These are phyloP conservation scores for Aspergillus terreus DNA, from an alignment of 2,329 filamentous ascomycete genomes.

Conservation along the genomic window DNA sequence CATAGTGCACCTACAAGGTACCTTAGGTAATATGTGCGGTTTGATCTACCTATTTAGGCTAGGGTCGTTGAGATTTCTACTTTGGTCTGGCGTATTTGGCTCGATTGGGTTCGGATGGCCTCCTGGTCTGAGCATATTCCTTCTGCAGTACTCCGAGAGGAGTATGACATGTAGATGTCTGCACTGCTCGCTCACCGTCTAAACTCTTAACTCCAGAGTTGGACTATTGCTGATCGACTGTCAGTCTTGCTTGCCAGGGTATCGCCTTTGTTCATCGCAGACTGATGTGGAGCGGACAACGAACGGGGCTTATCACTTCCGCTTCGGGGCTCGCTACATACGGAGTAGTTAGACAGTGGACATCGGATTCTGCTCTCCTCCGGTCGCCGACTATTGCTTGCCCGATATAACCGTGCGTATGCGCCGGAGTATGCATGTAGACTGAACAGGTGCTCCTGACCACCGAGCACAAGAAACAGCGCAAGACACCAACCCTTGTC, in stretches of 20 bases:
- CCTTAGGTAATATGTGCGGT: background rate
- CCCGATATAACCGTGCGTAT: background rate
- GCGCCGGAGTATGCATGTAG: too few species aligned
- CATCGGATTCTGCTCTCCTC: background rate
- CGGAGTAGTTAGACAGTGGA: background rate
- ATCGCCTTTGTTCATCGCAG: background rate
- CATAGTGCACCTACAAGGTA: background rate
- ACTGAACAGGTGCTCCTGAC: too few species aligned
- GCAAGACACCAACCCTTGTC: too few species aligned
- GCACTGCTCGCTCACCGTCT: background rate
- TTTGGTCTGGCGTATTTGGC: background rate
- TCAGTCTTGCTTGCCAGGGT: background rate
- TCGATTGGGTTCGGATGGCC: background rate
- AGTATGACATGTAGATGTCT: background rate
- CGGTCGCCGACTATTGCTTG: background rate
- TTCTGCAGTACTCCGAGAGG: background rate
- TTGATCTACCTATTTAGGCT: background rate
- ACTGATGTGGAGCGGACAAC: background rate
- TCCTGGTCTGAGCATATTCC: background rate
- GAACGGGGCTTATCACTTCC: background rate
- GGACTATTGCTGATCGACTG: conserved; percentile 2
- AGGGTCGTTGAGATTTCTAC: conserved; percentile 4
- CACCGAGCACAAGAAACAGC: too few species aligned
- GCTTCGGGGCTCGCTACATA: background rate
- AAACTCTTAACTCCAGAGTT: background rate